phyloP scores from a whole-genome alignment of 2,329 filamentous ascomycete genomes.

The Penicillium sp. region DNA sequence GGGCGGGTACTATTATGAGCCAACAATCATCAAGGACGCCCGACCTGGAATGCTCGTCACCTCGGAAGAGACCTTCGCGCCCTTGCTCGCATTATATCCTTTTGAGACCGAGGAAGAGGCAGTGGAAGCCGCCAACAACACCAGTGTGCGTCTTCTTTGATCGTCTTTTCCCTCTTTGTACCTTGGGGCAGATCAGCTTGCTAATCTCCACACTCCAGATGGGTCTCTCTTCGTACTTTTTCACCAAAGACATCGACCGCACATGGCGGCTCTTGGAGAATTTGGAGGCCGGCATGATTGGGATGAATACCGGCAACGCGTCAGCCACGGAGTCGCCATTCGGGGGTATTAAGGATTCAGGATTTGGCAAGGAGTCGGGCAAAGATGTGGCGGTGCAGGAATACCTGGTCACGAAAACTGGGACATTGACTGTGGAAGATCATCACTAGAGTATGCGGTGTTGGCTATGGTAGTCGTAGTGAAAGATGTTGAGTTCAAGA shows the following conservation, averaged over 20 bases:
- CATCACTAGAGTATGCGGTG: no score
- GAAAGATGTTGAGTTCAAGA: no score
- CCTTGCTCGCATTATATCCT: slow-evolving; percentile 57
- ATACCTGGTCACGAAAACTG: slow-evolving; percentile 39
- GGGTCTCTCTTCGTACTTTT: slow-evolving; percentile 63
- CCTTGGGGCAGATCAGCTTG: no score
- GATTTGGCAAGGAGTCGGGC: slow-evolving; percentile 62
- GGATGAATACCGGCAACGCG: slow-evolving; percentile 54
- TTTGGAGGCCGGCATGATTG: slow-evolving; percentile 65
- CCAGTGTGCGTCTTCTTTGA: no score
- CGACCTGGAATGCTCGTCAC: slow-evolving; percentile 55
- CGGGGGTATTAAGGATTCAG: slow-evolving; percentile 62
- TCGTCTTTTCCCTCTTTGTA: no score
- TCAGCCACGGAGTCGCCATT: slow-evolving; percentile 56
- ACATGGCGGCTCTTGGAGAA: slow-evolving; percentile 58
- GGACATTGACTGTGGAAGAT: no score
- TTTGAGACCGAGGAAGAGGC: slow-evolving; percentile 63
- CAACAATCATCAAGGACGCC: slow-evolving; percentile 59
- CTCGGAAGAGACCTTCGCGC: slow-evolving; percentile 61
- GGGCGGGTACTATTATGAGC: slow-evolving; percentile 66
- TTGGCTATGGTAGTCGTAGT: no score
- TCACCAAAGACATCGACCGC: slow-evolving; percentile 56
- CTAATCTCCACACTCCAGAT: no score
- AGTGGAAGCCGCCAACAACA: slow-evolving; percentile 56
- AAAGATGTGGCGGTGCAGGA: slow-evolving; percentile 62